Evolutionary conservation across 257 asterid genomes (phyloP).

Genomic region (Capsicum baccatum): DNA sequence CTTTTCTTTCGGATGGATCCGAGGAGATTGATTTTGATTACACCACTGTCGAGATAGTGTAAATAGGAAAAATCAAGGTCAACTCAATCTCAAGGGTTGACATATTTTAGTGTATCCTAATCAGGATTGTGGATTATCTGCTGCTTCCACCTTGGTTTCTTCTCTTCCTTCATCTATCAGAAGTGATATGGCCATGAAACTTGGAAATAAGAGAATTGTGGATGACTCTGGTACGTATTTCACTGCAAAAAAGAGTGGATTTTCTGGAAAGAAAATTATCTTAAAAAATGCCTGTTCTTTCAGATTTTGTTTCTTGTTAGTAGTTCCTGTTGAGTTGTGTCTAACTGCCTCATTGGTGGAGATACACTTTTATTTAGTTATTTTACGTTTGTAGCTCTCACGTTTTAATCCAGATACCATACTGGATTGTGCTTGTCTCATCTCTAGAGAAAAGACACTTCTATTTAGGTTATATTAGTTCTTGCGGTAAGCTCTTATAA

Average conservation of each 20-base stretch:
- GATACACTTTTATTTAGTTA: background rate
- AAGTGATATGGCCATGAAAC: constrained; percentile 59
- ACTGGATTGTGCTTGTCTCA: background rate
- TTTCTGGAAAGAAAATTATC: constrained; percentile 1
- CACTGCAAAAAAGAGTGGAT: background rate
- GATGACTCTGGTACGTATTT: constrained; percentile 52
- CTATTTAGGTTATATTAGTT: background rate
- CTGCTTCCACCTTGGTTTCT: constrained; percentile 61
- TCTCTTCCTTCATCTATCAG: constrained; percentile 68
- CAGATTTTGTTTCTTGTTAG: background rate
- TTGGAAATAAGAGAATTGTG: constrained; percentile 52
- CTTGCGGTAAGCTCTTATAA: background rate
- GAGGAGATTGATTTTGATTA: background rate
- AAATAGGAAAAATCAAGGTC: constrained; percentile 10
- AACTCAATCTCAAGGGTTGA: constrained; percentile 29
- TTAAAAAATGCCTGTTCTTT: background rate
- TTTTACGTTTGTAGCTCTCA: background rate
- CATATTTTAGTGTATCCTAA: constrained; percentile 37
- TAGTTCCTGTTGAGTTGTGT: background rate
- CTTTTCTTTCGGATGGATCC: background rate
- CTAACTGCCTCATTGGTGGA: background rate
- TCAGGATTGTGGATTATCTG: constrained; percentile 71
- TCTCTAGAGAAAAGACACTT: background rate
- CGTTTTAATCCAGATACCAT: background rate
- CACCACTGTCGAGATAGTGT: background rate